Conservation (phyloP, 495 filamentous ascomycete species). For the Tetracladium setigerum region DNA sequence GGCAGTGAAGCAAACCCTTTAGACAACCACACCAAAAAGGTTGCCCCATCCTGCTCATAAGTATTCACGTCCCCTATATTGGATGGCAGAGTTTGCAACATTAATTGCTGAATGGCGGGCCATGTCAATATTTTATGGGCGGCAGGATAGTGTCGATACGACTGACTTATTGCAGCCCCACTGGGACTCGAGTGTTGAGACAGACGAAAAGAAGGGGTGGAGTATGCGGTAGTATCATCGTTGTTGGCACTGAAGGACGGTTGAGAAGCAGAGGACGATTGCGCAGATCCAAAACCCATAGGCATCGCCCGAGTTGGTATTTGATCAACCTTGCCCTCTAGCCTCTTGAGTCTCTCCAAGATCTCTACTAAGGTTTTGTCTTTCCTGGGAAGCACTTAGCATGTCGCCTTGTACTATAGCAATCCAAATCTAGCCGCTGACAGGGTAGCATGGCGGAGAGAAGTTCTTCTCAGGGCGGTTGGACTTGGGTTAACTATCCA, state of each 20-base stretch:
- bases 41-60: conserved; percentile 37
- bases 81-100: conserved; percentile 21
- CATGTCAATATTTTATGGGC: conserved; percentile 51
- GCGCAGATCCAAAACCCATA: conserved; percentile 13
- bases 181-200: conserved; percentile 8
- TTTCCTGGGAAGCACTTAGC: conserved; percentile 35
- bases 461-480: neutral
- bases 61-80: conserved; percentile 19
- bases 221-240: conserved; percentile 8
- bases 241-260: conserved; percentile 11
- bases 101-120: conserved; percentile 44
- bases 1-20: conserved; percentile 29
- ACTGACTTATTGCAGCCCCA: conserved; percentile 14
- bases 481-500: neutral
- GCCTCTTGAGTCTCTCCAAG: conserved; percentile 42
- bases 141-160: conserved; percentile 42
- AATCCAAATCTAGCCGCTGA: neutral
- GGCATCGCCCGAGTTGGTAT: conserved; percentile 10
- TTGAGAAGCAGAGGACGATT: conserved; percentile 19
- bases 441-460: neutral
- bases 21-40: conserved; percentile 35
- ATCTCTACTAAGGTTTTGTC: conserved; percentile 56
- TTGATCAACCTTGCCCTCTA: conserved; percentile 31
- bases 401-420: conserved; percentile 1
- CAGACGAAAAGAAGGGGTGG: conserved; percentile 5